These are phyloP conservation scores for Myrica gale DNA, from an alignment of 306 rosid species.

Conservation along the genomic window DNA sequence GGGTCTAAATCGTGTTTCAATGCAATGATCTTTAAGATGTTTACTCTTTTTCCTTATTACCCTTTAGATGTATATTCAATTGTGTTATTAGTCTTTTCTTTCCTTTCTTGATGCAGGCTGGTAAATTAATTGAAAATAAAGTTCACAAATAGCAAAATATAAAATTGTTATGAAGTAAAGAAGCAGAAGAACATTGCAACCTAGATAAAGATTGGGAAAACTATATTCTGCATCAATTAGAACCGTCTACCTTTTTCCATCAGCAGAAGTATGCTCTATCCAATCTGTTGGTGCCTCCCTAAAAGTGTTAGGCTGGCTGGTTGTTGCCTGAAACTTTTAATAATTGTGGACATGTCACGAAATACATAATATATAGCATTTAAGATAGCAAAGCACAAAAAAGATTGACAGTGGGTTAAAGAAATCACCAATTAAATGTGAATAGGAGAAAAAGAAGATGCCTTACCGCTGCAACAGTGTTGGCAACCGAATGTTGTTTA, in stretches of 20 bases:
- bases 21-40: neutral
- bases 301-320: constrained; percentile 32
- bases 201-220: neutral
- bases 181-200: constrained; percentile 7
- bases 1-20: neutral
- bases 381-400: neutral
- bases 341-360: constrained; percentile 5
- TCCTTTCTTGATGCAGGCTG: neutral
- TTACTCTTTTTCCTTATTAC: too few species aligned
- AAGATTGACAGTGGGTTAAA: constrained; percentile 1
- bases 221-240: constrained; percentile 21
- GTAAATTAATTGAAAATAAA: neutral
- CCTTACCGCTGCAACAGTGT: constrained; percentile 52
- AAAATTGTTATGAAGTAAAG: neutral
- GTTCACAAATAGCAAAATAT: neutral
- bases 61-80: neutral
- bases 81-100: neutral
- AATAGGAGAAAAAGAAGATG: constrained; percentile 20
- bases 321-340: constrained; percentile 47
- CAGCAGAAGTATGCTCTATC: constrained; percentile 83
- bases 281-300: constrained; percentile 62
- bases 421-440: constrained; percentile 6
- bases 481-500: constrained; percentile 48
- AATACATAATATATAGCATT: neutral
- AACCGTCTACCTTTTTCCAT: constrained; percentile 73